phyloP scores from a whole-genome alignment of 2,329 filamentous ascomycete species.

The Fusarium sp. region DNA sequence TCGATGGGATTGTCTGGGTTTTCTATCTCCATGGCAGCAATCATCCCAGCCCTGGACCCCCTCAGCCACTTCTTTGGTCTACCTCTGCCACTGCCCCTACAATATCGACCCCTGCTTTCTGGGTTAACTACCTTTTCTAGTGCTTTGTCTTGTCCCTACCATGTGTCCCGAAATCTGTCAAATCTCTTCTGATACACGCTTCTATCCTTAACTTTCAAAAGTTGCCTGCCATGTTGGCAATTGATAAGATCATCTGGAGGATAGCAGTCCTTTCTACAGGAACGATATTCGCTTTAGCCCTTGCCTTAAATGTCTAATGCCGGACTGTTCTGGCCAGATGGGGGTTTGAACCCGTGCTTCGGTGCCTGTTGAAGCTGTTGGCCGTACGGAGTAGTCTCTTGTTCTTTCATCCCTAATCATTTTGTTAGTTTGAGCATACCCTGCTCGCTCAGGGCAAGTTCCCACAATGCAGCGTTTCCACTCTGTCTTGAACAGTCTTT shows the following conservation, averaged over 20 bases:
- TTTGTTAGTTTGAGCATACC: constrained; percentile 19
- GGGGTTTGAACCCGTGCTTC: constrained; percentile 16
- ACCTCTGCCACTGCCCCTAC: constrained; percentile 14
- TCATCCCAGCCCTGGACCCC: constrained; percentile 11
- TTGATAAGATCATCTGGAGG: constrained; percentile 56
- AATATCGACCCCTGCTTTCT: constrained; percentile 14
- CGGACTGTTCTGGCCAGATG: constrained; percentile 25
- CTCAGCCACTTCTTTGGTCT: constrained; percentile 35
- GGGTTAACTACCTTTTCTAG: constrained; percentile 10
- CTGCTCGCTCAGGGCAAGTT: constrained; percentile 22
- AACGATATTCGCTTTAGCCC: constrained; percentile 33
- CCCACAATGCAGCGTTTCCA: constrained; percentile 19
- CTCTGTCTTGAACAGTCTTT: constrained; percentile 18
- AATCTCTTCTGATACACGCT: constrained; percentile 56
- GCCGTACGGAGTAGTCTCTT: constrained; percentile 13
- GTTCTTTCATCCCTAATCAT: constrained; percentile 11
- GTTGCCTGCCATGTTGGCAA: constrained; percentile 13
- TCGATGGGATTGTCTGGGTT: constrained; percentile 25
- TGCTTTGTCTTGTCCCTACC: constrained; percentile 13
- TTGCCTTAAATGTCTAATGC: constrained; percentile 34
- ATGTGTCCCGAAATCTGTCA: constrained; percentile 35
- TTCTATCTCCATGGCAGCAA: constrained; percentile 7
- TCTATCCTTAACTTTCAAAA: constrained; percentile 28
- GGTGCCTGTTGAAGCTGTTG: constrained; percentile 7
- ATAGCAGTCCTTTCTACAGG: constrained; percentile 52